Evolutionary conservation across 2,329 filamentous ascomycete genomes (phyloP).

Genomic region (Coleophoma cylindrospora): DNA sequence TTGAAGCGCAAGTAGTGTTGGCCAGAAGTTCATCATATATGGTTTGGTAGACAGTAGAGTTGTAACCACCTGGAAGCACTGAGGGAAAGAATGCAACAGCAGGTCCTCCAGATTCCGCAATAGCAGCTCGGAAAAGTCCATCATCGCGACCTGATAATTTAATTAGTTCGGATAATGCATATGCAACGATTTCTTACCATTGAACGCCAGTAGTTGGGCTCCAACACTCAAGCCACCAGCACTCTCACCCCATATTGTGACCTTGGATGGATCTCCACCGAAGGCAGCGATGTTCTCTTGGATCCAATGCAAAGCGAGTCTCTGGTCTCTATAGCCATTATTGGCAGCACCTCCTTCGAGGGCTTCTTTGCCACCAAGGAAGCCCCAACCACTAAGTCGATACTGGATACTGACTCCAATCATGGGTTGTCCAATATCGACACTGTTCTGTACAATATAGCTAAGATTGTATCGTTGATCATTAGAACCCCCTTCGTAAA

Average conservation of each 20-base stretch:
- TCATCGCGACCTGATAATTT: slow-evolving; percentile 41
- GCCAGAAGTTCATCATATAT: slow-evolving; percentile 29
- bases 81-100: slow-evolving; percentile 6
- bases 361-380: slow-evolving; percentile 35
- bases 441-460: slow-evolving; percentile 28
- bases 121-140: slow-evolving; percentile 43
- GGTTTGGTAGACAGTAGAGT: slow-evolving; percentile 12
- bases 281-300: slow-evolving; percentile 35
- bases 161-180: too few relatives aligned
- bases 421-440: slow-evolving; percentile 36
- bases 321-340: slow-evolving; percentile 37
- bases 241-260: slow-evolving; percentile 40
- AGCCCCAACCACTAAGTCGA: slow-evolving; percentile 39
- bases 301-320: slow-evolving; percentile 36
- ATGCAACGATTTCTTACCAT: slow-evolving; percentile 37
- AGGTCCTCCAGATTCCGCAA: slow-evolving; percentile 37
- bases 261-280: slow-evolving; percentile 38
- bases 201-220: slow-evolving; percentile 37
- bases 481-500: slow-evolving; percentile 24
- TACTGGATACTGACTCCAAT: slow-evolving; percentile 41
- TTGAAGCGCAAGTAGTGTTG: slow-evolving; percentile 22
- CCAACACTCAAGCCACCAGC: slow-evolving; percentile 23
- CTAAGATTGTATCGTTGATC: slow-evolving; percentile 16
- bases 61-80: slow-evolving; percentile 3
- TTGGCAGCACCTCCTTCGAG: slow-evolving; percentile 36